Base-by-base conservation (phyloP, 2,329 filamentous ascomycete genomes). In the Triangularia verruculosa region DNA sequence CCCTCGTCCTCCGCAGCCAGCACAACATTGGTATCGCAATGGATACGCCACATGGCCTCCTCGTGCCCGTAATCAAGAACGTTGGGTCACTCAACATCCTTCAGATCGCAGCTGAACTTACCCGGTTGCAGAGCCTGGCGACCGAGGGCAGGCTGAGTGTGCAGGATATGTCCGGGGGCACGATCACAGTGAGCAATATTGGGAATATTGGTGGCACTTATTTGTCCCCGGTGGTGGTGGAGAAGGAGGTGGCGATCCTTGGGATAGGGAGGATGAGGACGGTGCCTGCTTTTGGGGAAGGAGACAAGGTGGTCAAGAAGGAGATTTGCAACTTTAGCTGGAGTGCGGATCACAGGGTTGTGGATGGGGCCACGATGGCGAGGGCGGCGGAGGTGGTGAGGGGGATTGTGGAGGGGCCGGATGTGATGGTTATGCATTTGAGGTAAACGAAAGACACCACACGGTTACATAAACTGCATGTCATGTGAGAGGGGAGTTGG, bases 21-120 rank as follows among this genome's bases (percentile, higher is more conserved):
- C 95, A 99, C 82, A 96, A 99, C 77, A 94, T 99, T 66, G 95
- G 95, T 65, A 84, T 99, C 32, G 95, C 95, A 63, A 95, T 99
- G 84, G 95, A 99, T 77, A 96, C 94, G 0, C 92, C 94, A 0
- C 82, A 83, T 6, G 95, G 95, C 2, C 86, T 99, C 0, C 79
- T 99, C 8, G 95, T 99, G 3, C 95, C 95, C 1, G 95, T 98
- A 54, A 86, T 99, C 75, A 92, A 89, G 74, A 88, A 96, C 74
- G 92, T 97, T 52, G 89, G 89, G 65, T 81, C 82, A 20, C 87
- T 89, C 69, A 95, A 88, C 72, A 89, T 99, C 70, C 77, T 89
- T 39, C 86, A 89, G 56, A 90, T 99, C 65, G 91, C 93, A 0
- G 78, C 83, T 17, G 92, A 97, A 75, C 84, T 98, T 59, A 76